These are phyloP conservation scores for Xylaria intraflava DNA, from an alignment of 495 filamentous ascomycete species.

Conservation along the genomic window DNA sequence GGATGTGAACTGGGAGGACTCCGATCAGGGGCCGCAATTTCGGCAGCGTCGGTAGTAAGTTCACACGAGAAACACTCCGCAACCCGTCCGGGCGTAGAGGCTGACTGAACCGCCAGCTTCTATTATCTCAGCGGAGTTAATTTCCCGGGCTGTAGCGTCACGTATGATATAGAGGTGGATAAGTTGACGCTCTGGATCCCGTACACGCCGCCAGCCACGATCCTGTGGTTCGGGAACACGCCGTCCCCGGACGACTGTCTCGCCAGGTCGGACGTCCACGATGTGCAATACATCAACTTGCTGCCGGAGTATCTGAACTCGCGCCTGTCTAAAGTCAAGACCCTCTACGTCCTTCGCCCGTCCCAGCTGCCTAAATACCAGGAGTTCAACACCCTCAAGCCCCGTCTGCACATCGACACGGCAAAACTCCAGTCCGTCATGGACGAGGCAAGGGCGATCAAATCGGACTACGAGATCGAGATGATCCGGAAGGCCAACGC, in stretches of 20 bases:
- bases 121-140: conserved; percentile 60
- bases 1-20: conserved; percentile 49
- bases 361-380: conserved; percentile 37
- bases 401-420: conserved; percentile 35
- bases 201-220: conserved; percentile 44
- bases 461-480: conserved; percentile 71
- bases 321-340: conserved; percentile 24
- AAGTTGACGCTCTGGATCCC: conserved; percentile 56
- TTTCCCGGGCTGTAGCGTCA: conserved; percentile 54
- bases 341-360: conserved; percentile 37
- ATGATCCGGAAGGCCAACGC: conserved; percentile 73
- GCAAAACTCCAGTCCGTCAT: conserved; percentile 56
- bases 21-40: conserved; percentile 52
- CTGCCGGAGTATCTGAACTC: conserved; percentile 29
- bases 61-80: background rate
- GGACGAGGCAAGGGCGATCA: conserved; percentile 66
- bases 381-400: conserved; percentile 23
- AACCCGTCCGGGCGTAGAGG: background rate
- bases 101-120: conserved; percentile 40
- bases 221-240: conserved; percentile 56
- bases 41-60: conserved; percentile 58
- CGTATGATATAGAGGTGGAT: conserved; percentile 56
- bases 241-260: conserved; percentile 46
- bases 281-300: conserved; percentile 36
- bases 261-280: conserved; percentile 47